These are phyloP conservation scores for Juglanconis sp. DNA, from an alignment of 2,329 filamentous ascomycete species.

Conservation along the genomic window DNA sequence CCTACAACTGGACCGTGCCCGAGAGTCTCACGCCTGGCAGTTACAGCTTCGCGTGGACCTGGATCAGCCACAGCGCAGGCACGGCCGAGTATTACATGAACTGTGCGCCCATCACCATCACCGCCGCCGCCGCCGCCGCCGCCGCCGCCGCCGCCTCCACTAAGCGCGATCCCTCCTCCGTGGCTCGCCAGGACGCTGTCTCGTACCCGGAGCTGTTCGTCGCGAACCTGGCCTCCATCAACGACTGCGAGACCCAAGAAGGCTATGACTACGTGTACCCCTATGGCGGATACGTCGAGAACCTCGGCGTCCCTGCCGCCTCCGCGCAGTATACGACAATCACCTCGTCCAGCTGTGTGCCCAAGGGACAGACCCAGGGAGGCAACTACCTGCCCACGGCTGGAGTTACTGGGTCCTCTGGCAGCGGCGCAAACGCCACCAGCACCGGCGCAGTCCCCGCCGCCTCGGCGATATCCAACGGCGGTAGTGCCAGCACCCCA, in stretches of 20 bases:
- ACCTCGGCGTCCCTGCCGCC: constrained; percentile 12
- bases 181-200: too few relatives aligned
- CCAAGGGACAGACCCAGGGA: constrained; percentile 14
- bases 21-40: constrained; percentile 55
- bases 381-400: constrained; percentile 21
- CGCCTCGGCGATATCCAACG: too few relatives aligned
- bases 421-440: neutral
- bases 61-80: constrained; percentile 68
- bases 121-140: constrained; percentile 3
- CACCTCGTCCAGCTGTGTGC: constrained; percentile 17
- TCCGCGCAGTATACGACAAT: constrained; percentile 10
- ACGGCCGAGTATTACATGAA: constrained; percentile 89
- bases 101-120: constrained; percentile 69
- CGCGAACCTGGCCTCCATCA: constrained; percentile 18
- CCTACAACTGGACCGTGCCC: constrained; percentile 66
- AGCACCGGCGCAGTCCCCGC: neutral
- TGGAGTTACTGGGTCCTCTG: neutral
- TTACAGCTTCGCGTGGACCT: constrained; percentile 72
- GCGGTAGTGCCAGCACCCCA: too few relatives aligned
- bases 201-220: constrained; percentile 37
- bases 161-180: neutral
- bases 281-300: constrained; percentile 23
- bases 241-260: constrained; percentile 14
- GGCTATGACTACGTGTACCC: constrained; percentile 23
- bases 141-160: too few relatives aligned